phyloP scores from a whole-genome alignment of 208 protist species.

The Trypanosoma congolense region DNA sequence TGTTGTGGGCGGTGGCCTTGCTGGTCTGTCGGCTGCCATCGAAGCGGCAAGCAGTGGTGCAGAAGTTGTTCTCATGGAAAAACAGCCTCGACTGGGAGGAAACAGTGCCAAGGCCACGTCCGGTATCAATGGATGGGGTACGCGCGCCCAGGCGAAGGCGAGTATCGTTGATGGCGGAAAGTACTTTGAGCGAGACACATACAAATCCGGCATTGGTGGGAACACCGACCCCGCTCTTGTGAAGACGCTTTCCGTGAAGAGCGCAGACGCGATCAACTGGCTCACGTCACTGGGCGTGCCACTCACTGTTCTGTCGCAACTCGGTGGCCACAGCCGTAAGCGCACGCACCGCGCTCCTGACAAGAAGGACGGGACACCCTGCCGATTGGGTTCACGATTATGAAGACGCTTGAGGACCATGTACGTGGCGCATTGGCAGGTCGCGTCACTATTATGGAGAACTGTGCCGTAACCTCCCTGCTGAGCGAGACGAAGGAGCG shows the following conservation, averaged over 20 bases:
- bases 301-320: slow-evolving; percentile 56
- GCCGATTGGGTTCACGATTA: slow-evolving; percentile 84
- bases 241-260: slow-evolving; percentile 59
- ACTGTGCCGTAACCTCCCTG: slow-evolving; percentile 35
- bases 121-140: slow-evolving; percentile 86
- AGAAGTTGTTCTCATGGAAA: slow-evolving; percentile 83
- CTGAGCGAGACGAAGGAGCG: slow-evolving; percentile 33
- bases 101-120: slow-evolving; percentile 91
- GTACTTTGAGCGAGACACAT: slow-evolving; percentile 49
- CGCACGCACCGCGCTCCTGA: slow-evolving; percentile 79
- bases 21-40: slow-evolving; percentile 54
- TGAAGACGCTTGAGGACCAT: slow-evolving; percentile 52
- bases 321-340: slow-evolving; percentile 80
- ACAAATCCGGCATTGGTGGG: slow-evolving; percentile 50
- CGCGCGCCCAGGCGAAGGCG: slow-evolving; percentile 63
- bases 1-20: slow-evolving; percentile 61
- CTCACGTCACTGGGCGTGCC: slow-evolving; percentile 75
- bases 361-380: slow-evolving; percentile 49
- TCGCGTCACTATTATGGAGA: slow-evolving; percentile 46
- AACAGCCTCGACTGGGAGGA: slow-evolving; percentile 68
- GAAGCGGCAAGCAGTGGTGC: slow-evolving; percentile 45
- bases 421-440: slow-evolving; percentile 21
- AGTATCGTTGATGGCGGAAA: slow-evolving; percentile 57
- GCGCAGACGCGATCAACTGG: slow-evolving; percentile 54
- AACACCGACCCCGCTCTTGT: slow-evolving; percentile 30